Conservation (phyloP, 75 land plant species). For the Cryptomeria japonica region DNA sequence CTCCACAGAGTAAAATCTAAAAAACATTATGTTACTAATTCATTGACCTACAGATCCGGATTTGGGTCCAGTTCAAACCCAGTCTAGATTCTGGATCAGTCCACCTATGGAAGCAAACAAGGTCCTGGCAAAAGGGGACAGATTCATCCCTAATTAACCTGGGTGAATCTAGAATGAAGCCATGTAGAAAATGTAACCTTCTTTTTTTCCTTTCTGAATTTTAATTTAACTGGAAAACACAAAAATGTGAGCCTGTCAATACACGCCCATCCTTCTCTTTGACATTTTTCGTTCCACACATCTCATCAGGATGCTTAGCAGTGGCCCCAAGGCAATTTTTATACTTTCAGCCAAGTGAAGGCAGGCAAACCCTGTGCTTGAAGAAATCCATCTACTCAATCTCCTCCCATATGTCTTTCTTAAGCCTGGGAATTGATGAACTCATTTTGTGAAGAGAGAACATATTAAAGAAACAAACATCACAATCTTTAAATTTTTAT, state of each 20-base stretch:
- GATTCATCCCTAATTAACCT: no score
- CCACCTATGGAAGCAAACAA: no score
- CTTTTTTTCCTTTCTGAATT: no score
- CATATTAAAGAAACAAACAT: no score
- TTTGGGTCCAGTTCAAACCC: no score
- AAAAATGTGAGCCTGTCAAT: constrained; percentile 43
- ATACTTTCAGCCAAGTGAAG: constrained; percentile 81
- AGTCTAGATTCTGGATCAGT: no score
- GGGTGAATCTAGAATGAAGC: no score
- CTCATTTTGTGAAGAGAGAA: background rate
- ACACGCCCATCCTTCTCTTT: constrained; percentile 51
- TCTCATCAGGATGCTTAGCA: constrained; percentile 47
- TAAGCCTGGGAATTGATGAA: constrained; percentile 43
- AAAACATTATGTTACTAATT: background rate
- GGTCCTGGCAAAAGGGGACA: no score
- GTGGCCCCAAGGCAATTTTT: constrained; percentile 33
- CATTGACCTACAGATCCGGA: no score
- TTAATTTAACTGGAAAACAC: no score
- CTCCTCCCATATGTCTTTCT: constrained; percentile 71
- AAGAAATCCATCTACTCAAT: constrained; percentile 72
- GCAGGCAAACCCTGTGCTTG: constrained; percentile 58
- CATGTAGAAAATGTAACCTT: no score
- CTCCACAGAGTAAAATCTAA: background rate
- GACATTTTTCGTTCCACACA: background rate
- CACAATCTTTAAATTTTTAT: no score